phyloP scores from a whole-genome alignment of 2,329 filamentous ascomycete genomes.

The Neopestalotiopsis sp. region DNA sequence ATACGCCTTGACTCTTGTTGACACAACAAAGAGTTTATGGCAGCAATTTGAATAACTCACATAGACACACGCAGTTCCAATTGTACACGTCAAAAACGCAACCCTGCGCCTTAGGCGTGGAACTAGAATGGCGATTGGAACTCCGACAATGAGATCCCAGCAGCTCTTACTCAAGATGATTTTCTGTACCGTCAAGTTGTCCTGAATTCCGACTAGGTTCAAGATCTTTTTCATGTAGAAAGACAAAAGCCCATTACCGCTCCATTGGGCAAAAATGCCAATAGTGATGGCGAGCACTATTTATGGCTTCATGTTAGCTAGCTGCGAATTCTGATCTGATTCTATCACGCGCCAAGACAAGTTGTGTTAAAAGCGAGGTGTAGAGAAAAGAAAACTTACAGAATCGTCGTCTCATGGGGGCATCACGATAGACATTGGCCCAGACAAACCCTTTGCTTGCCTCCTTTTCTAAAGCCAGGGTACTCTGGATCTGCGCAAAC shows the following conservation, averaged over 20 bases:
- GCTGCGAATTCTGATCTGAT: neutral
- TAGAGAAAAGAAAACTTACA: neutral
- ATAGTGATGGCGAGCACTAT: conserved; percentile 36
- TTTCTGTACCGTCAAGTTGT: conserved; percentile 41
- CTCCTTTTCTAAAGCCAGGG: conserved; percentile 51
- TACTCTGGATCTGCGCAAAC: conserved; percentile 60
- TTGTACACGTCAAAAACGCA: conserved; percentile 44
- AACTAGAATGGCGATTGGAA: conserved; percentile 41
- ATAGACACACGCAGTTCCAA: conserved; percentile 41
- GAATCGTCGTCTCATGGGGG: conserved; percentile 40
- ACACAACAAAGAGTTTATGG: no score
- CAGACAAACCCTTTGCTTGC: conserved; percentile 48
- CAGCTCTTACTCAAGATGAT: conserved; percentile 44
- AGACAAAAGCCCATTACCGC: conserved; percentile 43
- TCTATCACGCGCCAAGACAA: no score
- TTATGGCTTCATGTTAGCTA: neutral
- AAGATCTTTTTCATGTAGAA: conserved; percentile 48
- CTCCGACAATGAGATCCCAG: conserved; percentile 42
- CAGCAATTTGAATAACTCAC: no score
- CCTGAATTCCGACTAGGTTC: conserved; percentile 43
- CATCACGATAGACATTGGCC: conserved; percentile 37
- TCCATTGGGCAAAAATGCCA: conserved; percentile 47
- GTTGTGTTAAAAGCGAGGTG: no score
- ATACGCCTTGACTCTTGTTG: no score
- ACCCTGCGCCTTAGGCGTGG: conserved; percentile 37